Evolutionary conservation across 345 rosid genomes (phyloP).

Genomic region (Garcia nutans): DNA sequence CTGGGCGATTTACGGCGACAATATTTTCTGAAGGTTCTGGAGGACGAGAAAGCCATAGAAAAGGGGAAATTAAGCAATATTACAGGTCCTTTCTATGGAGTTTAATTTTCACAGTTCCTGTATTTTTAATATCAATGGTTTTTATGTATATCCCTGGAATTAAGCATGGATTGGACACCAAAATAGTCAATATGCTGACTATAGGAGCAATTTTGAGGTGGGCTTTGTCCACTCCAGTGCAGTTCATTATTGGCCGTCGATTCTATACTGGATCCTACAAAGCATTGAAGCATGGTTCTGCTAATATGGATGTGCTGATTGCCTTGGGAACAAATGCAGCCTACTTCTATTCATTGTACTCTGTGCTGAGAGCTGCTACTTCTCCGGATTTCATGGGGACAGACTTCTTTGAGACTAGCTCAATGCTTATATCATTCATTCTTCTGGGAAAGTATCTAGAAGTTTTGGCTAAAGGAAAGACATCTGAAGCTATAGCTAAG

Average conservation of each 20-base stretch:
- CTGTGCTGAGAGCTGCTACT: constrained; percentile 72
- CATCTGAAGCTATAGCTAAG: constrained; percentile 93
- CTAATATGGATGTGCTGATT: constrained; percentile 95
- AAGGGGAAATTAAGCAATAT: constrained; percentile 65
- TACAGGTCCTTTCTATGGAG: constrained; percentile 73
- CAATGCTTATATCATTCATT: constrained; percentile 91
- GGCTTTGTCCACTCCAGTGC: constrained; percentile 76
- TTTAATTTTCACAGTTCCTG: constrained; percentile 78
- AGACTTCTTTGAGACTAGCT: constrained; percentile 93
- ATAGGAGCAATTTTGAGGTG: constrained; percentile 68
- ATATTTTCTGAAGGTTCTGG: constrained; percentile 64
- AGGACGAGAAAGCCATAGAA: constrained; percentile 56
- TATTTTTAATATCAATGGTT: constrained; percentile 78
- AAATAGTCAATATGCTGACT: constrained; percentile 73
- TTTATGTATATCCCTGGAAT: constrained; percentile 77
- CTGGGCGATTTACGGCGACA: constrained; percentile 59
- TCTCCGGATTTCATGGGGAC: constrained; percentile 57
- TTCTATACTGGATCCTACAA: constrained; percentile 77
- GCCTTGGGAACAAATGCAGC: constrained; percentile 91
- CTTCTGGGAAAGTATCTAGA: constrained; percentile 90
- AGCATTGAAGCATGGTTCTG: constrained; percentile 76
- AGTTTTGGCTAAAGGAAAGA: constrained; percentile 81
- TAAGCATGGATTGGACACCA: constrained; percentile 52
- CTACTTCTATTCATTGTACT: constrained; percentile 80
- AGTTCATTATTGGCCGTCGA: constrained; percentile 77